Conservation (phyloP, 2,329 filamentous ascomycete species). For the Onygenales sp. region DNA sequence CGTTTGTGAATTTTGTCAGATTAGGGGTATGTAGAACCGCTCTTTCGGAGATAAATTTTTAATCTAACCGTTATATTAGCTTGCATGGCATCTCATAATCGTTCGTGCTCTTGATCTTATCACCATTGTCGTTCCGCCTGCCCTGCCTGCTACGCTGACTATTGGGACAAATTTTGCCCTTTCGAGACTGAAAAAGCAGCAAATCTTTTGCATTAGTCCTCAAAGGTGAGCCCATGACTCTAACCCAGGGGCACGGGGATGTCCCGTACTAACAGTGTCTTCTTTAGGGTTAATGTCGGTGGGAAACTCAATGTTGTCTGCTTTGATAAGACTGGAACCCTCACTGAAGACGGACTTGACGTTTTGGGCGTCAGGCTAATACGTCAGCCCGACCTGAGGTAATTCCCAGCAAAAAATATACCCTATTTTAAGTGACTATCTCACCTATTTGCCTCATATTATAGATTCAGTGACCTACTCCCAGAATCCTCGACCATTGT, state of each 20-base stretch:
- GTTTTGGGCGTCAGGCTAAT: conserved; percentile 81
- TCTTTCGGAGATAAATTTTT: not conserved
- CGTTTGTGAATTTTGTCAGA: conserved; percentile 85
- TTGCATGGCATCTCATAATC: conserved; percentile 85
- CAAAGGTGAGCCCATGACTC: conserved; percentile 44
- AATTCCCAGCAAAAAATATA: not conserved
- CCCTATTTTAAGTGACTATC: not conserved
- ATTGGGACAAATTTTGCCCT: conserved; percentile 96
- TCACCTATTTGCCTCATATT: not conserved
- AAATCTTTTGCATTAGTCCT: conserved; percentile 96
- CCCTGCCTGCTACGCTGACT: conserved; percentile 84
- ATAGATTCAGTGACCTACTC: conserved; percentile 65
- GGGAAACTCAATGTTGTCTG: conserved; percentile 80
- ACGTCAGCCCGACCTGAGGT: conserved; percentile 47
- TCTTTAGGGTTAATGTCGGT: conserved; percentile 72
- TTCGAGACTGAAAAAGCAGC: conserved; percentile 71
- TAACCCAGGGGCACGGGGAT: not conserved
- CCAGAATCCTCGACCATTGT: conserved; percentile 54
- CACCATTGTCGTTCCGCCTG: conserved; percentile 93
- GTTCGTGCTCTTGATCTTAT: conserved; percentile 89
- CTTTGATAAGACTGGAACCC: conserved; percentile 81
- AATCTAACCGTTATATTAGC: conserved; percentile 25
- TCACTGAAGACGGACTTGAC: conserved; percentile 78
- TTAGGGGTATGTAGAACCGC: conserved; percentile 44
- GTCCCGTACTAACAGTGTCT: not conserved